phyloP scores from a whole-genome alignment of 805 yeast genomes.

The Candida succiphila region DNA sequence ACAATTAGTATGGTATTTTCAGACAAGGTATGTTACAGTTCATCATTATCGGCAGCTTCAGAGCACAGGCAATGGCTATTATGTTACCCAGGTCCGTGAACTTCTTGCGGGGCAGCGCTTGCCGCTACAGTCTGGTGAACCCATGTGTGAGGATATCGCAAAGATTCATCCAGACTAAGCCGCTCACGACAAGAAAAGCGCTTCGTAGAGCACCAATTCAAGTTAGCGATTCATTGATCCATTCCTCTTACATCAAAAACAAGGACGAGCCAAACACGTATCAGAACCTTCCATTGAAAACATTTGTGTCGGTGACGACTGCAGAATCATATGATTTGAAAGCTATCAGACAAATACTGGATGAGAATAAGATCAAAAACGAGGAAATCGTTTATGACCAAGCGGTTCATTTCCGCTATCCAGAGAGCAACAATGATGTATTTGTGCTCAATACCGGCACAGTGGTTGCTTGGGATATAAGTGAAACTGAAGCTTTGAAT shows the following conservation, averaged over 20 bases:
- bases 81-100: neutral
- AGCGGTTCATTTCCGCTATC: slow-evolving; percentile 44
- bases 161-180: no score
- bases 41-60: neutral
- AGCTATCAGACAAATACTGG: slow-evolving; percentile 29
- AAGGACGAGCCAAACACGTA: slow-evolving; percentile 3
- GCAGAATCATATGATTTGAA: slow-evolving; percentile 63
- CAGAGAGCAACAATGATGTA: slow-evolving; percentile 35
- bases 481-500: slow-evolving; percentile 39
- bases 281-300: slow-evolving; percentile 7
- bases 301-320: slow-evolving; percentile 63
- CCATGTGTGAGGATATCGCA: no score
- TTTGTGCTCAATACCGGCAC: slow-evolving; percentile 72
- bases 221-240: slow-evolving; percentile 1
- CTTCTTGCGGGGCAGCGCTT: no score
- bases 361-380: slow-evolving; percentile 24
- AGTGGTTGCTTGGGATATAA: slow-evolving; percentile 74
- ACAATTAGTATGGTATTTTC: no score
- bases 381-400: slow-evolving; percentile 34
- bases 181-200: neutral
- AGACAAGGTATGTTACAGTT: neutral
- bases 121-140: no score
- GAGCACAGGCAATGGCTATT: neutral
- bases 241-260: slow-evolving; percentile 7
- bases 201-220: neutral